These are phyloP conservation scores for Globisporangium camurandrum DNA, from an alignment of 352 stramenopile species.

Conservation along the genomic window DNA sequence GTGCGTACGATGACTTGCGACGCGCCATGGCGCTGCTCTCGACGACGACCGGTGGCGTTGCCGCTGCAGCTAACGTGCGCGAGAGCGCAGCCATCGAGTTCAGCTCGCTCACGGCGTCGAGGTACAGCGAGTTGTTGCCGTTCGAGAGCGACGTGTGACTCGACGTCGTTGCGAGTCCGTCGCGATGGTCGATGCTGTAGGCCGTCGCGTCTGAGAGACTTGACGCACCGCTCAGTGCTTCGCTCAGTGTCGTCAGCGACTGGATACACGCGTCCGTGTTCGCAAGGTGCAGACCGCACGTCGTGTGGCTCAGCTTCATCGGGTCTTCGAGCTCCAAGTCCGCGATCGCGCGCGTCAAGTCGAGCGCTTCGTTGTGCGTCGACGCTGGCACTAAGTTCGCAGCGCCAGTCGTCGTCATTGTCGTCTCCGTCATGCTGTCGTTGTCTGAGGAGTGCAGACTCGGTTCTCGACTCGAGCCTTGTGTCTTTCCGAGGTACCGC, in stretches of 20 bases:
- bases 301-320: constrained; percentile 67
- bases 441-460: constrained; percentile 29
- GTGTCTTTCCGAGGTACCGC: constrained; percentile 52
- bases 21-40: constrained; percentile 2
- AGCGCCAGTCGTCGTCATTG: constrained; percentile 15
- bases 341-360: constrained; percentile 73
- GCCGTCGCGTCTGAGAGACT: constrained; percentile 31
- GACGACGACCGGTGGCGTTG: constrained; percentile 8
- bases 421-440: too few relatives aligned
- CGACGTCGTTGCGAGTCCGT: constrained; percentile 14
- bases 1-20: constrained; percentile 10
- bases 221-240: constrained; percentile 42
- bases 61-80: constrained; percentile 7
- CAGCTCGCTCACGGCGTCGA: constrained; percentile 18
- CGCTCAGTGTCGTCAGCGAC: constrained; percentile 46
- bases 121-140: constrained; percentile 18
- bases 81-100: constrained; percentile 10
- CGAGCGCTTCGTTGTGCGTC: constrained; percentile 66
- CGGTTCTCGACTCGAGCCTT: constrained; percentile 23
- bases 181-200: constrained; percentile 7
- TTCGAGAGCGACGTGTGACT: constrained; percentile 16
- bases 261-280: constrained; percentile 36
- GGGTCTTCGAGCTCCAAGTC: constrained; percentile 81
- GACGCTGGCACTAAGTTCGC: constrained; percentile 65
- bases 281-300: constrained; percentile 23